Evolutionary conservation across 441 rosid species (phyloP), one percentile per base, ranked within the genome.

Genomic region (Populus hybrid): DNA sequence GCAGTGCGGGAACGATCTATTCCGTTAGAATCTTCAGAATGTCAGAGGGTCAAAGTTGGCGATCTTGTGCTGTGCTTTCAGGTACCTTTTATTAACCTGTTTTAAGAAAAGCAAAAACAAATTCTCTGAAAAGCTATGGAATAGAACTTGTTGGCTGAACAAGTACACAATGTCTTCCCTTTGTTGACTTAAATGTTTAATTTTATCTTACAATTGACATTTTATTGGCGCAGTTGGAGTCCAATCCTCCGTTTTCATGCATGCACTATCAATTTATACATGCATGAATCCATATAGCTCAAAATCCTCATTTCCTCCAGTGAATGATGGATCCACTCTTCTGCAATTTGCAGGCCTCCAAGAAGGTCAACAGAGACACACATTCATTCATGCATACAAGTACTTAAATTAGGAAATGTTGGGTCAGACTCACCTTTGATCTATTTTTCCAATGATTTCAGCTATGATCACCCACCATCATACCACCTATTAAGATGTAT

Each of bases 41-140:
- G 95, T 70, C 80, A 83, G 64, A 81, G 69, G 67, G 78, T 91
- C 77, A 81, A 81, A 79, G 84, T 88, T 71, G 95, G 95, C 73
- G 95, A 88, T 79, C 86, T 82, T 71, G 80, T 90, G 16, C 79
- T 88, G 34, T 90, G 95, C 87, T 88, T 89, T 77, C 89, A 87
- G 91, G 95, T 95, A 83, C 38, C 20, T 35, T 63, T 46, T 64
- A 5, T 35, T 67, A 42, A 73, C 14, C 54, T 26, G 21, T 63
- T 64, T 73, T 50, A 24, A 28, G 50, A 14, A 21, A 50, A 28
- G 5, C 59, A 16, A 50, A 50, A 50, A 50, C 59, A 16, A 50
- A 50, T 4, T 8, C 8, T 5, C 34, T 18, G 10, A 69, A 26
- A n/a, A 67, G 64, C 61, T 57, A 34, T 16, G 28, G 59, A 50